A percentile compares a stretch with the other conserved stretches of the same genome.
phyloP scores from a whole-genome alignment of 1,284 basidiomycete species.

The Cutaneotrichosporon arboriforme region DNA sequence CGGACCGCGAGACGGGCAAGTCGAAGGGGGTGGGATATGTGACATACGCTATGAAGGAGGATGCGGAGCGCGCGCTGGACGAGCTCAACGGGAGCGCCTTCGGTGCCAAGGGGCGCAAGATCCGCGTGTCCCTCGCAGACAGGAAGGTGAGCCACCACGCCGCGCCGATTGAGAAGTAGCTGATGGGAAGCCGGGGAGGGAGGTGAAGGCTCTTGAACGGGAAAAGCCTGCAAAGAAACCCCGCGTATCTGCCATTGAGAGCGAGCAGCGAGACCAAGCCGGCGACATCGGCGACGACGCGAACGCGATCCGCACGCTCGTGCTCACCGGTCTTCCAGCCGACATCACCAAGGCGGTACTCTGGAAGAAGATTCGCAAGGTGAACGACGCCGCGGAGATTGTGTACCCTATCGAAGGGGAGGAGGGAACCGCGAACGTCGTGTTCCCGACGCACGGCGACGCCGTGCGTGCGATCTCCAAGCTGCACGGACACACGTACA shows the following conservation, averaged over 20 bases:
- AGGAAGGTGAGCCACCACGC: slow-evolving; percentile 63
- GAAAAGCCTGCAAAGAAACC: slow-evolving; percentile 17
- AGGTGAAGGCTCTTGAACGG: not conserved
- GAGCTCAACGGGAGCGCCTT: slow-evolving; percentile 55
- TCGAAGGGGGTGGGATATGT: slow-evolving; percentile 99
- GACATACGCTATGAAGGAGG: slow-evolving; percentile 81
- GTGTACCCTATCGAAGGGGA: slow-evolving; percentile 58
- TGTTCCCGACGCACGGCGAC: slow-evolving; percentile 66
- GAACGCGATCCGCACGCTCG: slow-evolving; percentile 70
- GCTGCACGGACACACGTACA: slow-evolving; percentile 90
- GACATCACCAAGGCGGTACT: slow-evolving; percentile 66
- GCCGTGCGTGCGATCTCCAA: slow-evolving; percentile 71
- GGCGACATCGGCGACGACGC: slow-evolving; percentile 53
- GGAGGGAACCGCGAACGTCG: slow-evolving; percentile 58
- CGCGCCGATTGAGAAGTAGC: too few species aligned
- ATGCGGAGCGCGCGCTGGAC: slow-evolving; percentile 71
- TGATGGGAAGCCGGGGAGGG: slow-evolving; percentile 9
- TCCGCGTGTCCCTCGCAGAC: slow-evolving; percentile 75
- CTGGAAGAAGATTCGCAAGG: slow-evolving; percentile 80
- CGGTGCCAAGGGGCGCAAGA: slow-evolving; percentile 56
- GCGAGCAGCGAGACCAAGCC: not conserved
- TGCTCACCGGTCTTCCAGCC: slow-evolving; percentile 67
- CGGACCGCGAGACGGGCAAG: slow-evolving; percentile 60
- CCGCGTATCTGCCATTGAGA: slow-evolving; percentile 9
- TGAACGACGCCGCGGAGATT: slow-evolving; percentile 61